Evolutionary conservation across 225 moss, liverwort and hornwort species (phyloP).

Genomic region (Pleurozium schreberi): DNA sequence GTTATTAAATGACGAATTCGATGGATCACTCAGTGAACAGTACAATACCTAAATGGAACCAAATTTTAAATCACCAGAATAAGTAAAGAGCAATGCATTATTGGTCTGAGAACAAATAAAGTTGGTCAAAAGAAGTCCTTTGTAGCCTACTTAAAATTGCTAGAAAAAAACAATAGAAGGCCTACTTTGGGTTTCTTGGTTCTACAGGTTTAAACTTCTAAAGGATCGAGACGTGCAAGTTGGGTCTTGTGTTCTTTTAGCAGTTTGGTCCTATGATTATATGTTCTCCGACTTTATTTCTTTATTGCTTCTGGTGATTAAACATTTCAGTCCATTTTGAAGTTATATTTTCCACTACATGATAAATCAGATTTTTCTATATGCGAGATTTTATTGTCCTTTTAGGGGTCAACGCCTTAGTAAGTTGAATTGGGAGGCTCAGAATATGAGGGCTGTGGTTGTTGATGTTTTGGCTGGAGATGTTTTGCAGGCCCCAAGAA

Average conservation of each 20-base stretch:
- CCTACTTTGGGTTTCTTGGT: background rate
- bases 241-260: background rate
- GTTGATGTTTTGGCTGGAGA: background rate
- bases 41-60: background rate
- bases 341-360: no score
- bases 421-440: background rate
- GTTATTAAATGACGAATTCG: background rate
- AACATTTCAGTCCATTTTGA: background rate
- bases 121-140: background rate
- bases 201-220: background rate
- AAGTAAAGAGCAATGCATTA: background rate
- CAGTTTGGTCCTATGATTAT: background rate
- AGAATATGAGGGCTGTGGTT: background rate
- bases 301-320: background rate
- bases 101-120: background rate
- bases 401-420: background rate
- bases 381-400: background rate
- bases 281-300: background rate
- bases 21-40: background rate
- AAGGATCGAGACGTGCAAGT: background rate
- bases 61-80: background rate
- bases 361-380: background rate
- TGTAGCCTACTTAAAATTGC: background rate
- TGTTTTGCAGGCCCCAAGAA: slow-evolving; percentile 4
- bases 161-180: background rate